Evolutionary conservation across 2,329 filamentous ascomycete species (phyloP), one percentile per base, ranked within the genome.

Genomic region (Chrysoporthe austroafricana): DNA sequence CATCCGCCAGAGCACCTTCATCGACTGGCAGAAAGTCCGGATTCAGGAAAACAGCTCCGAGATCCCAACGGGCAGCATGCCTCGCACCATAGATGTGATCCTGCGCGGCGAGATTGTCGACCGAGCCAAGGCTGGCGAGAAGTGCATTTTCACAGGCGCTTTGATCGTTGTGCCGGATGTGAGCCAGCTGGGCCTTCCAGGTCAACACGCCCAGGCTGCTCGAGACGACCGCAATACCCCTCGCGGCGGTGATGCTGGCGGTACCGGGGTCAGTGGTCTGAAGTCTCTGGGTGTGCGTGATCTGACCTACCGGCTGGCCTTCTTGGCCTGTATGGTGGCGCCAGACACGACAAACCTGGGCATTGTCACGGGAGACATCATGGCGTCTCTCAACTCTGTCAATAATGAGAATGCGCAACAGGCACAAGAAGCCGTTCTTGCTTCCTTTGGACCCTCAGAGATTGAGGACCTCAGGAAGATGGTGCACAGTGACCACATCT

Each of bases 11-110:
- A 97, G 94, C 78, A 98, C 94, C 0, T 99, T 99, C 77, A 92
- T 99, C 70, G 96, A 99, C 81, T 99, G 96, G 96, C 96, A 99
- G 77, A 98, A 98, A 78, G 94, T 98, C 34, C 92, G 96, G 71
- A 93, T 98, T 70, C 96, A 99, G 80, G 96, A 99, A 79, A 99
- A 98, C 82, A 97, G 94, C 73, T 95, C 95, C 4, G 96, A 99
- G 77, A 99, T 99, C 48, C 96, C 96, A 0, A 99, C 96, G 0
- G 96, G 96, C 65, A 97, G 94, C 81, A 99, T 99, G 96, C 96
- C 96, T 34, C 88, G 96, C 69, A 99, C 96, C 2, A 96, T 99
- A 88, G 96, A 99, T 75, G 91, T 99, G 54, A 97, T 99, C 72
- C 81, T 99, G 44, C 90, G 96, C 69, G 96, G 96, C 75, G 96